Evolutionary conservation across 2,329 filamentous ascomycete species (phyloP).

Genomic region (Talaromyces sp.): DNA sequence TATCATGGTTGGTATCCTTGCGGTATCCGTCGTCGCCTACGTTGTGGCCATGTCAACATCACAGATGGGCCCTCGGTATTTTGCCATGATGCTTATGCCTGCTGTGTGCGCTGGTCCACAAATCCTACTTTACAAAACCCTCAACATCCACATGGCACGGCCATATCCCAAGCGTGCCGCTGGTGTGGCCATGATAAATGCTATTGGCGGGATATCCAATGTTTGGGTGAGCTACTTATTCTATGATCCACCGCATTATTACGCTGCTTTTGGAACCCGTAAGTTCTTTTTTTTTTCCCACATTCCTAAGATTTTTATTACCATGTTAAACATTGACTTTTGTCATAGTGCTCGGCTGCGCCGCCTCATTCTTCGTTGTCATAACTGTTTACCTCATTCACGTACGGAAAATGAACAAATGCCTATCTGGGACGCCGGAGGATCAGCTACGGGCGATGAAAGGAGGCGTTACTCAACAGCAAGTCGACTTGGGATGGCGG

Average conservation of each 20-base stretch:
- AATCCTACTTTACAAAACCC: slow-evolving; percentile 45
- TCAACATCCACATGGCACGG: slow-evolving; percentile 45
- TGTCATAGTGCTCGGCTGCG: background rate
- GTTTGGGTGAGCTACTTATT: slow-evolving; percentile 6
- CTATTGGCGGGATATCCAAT: slow-evolving; percentile 33
- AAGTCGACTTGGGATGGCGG: slow-evolving; percentile 2
- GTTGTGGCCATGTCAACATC: slow-evolving; percentile 30
- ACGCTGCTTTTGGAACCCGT: slow-evolving; percentile 2
- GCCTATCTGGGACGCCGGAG: background rate
- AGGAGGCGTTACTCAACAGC: slow-evolving; percentile 2
- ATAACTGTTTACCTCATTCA: background rate
- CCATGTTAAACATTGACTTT: background rate
- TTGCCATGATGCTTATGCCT: slow-evolving; percentile 50
- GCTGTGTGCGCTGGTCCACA: slow-evolving; percentile 50
- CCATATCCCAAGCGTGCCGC: slow-evolving; percentile 51
- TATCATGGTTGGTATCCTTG: background rate
- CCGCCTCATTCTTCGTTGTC: slow-evolving; percentile 1
- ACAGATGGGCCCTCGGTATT: slow-evolving; percentile 50
- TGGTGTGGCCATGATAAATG: slow-evolving; percentile 51
- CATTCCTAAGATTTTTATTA: too few relatives aligned
- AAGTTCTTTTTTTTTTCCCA: background rate
- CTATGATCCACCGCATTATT: slow-evolving; percentile 5
- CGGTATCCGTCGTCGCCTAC: background rate
- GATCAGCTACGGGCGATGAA: slow-evolving; percentile 1
- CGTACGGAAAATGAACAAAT: background rate